These are phyloP conservation scores for Tetrapisispora taiwanensis DNA, from an alignment of 805 yeast species.

Conservation along the genomic window DNA sequence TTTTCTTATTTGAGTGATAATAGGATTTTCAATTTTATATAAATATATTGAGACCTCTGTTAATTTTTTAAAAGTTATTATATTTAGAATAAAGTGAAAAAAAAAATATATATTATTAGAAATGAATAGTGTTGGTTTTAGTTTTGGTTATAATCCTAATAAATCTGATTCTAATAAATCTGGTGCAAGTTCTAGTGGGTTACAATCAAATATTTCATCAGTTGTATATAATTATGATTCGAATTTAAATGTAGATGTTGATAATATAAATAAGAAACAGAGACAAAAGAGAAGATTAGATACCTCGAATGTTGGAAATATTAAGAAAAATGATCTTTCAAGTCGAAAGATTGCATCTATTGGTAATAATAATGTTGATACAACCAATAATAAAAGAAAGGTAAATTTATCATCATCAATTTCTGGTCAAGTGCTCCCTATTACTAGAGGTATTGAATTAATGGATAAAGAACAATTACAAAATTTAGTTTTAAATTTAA, in stretches of 20 bases:
- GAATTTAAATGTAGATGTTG: not conserved
- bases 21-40: too few relatives aligned
- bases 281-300: slow-evolving; percentile 3
- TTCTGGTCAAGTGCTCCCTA: slow-evolving; percentile 25
- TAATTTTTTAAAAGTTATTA: not conserved
- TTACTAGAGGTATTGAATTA: slow-evolving; percentile 26
- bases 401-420: slow-evolving; percentile 11
- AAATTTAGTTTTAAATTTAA: slow-evolving; percentile 14
- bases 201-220: not conserved
- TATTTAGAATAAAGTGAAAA: too few relatives aligned
- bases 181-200: not conserved
- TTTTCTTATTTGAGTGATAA: too few relatives aligned
- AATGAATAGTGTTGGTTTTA: slow-evolving; percentile 11
- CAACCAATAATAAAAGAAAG: slow-evolving; percentile 12
- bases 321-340: not conserved
- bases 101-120: too few relatives aligned
- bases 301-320: not conserved
- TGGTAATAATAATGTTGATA: not conserved
- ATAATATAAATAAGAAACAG: not conserved
- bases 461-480: slow-evolving; percentile 24
- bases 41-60: too few relatives aligned
- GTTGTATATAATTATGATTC: not conserved
- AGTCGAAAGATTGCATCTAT: not conserved
- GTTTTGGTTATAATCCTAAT: slow-evolving; percentile 13
- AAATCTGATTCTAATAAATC: not conserved